phyloP scores from a whole-genome alignment of 2,329 filamentous ascomycete species.

The Paecilomyces sp. region DNA sequence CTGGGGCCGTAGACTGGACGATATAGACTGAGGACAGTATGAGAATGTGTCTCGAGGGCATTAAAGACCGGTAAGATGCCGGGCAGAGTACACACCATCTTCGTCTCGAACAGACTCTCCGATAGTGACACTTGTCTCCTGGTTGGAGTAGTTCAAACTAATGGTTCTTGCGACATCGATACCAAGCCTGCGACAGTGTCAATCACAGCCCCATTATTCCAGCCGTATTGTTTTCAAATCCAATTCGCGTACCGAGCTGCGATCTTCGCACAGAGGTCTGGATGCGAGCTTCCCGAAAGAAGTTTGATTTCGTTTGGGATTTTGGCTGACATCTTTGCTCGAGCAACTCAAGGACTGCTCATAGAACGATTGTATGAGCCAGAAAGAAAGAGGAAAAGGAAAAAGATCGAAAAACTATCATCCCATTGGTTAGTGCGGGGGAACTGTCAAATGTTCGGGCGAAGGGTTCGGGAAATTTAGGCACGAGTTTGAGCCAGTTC shows the following conservation, averaged over 20 bases:
- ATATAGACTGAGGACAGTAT: slow-evolving; percentile 64
- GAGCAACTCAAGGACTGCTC: not conserved
- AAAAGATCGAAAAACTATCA: slow-evolving; percentile 12
- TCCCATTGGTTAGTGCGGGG: not conserved
- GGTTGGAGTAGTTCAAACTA: slow-evolving; percentile 61
- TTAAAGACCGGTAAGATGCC: slow-evolving; percentile 1
- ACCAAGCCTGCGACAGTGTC: slow-evolving; percentile 43
- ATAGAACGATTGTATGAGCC: not conserved
- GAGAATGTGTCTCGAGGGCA: not conserved
- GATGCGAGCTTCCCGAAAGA: slow-evolving; percentile 68
- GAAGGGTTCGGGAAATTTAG: not conserved
- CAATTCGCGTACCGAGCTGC: slow-evolving; percentile 51
- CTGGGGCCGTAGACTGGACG: slow-evolving; percentile 86
- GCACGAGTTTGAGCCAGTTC: not conserved
- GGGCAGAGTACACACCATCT: slow-evolving; percentile 56
- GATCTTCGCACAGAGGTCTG: slow-evolving; percentile 58
- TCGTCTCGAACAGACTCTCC: slow-evolving; percentile 95
- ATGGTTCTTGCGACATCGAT: slow-evolving; percentile 63
- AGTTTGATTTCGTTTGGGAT: slow-evolving; percentile 61
- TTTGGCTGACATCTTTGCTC: slow-evolving; percentile 46
- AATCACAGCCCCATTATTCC: not conserved
- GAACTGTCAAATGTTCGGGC: not conserved
- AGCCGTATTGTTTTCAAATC: not conserved
- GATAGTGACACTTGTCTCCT: slow-evolving; percentile 66
- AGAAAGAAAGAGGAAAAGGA: slow-evolving; percentile 3